Evolutionary conservation across 1,284 basidiomycete genomes (phyloP).

Genomic region (Schizophyllum commune): DNA sequence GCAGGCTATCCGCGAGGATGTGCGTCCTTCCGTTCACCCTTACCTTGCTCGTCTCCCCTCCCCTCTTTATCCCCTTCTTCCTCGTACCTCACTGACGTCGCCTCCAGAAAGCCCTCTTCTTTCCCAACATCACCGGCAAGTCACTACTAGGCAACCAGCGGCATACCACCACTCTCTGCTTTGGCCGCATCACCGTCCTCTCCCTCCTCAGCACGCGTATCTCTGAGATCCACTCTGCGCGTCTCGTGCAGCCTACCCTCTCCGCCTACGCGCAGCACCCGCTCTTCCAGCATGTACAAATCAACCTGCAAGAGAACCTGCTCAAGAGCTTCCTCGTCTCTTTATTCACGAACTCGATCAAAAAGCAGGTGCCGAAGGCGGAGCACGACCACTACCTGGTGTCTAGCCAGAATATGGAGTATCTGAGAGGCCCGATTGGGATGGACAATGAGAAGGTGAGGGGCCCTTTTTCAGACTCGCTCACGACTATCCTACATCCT

Average conservation of each 20-base stretch:
- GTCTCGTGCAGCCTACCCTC: slow-evolving; percentile 64
- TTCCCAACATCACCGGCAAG: slow-evolving; percentile 83
- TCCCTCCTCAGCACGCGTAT: slow-evolving; percentile 78
- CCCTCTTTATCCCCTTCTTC: not conserved
- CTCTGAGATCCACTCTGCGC: slow-evolving; percentile 83
- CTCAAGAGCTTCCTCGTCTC: slow-evolving; percentile 87
- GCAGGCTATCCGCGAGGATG: slow-evolving; percentile 84
- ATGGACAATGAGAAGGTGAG: slow-evolving; percentile 82
- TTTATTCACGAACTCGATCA: slow-evolving; percentile 73
- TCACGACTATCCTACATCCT: no score
- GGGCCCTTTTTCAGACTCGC: no score
- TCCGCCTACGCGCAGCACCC: slow-evolving; percentile 54
- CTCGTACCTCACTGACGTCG: not conserved
- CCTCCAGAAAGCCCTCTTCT: slow-evolving; percentile 77
- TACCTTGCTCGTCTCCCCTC: not conserved
- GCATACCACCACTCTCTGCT: slow-evolving; percentile 76
- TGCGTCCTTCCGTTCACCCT: slow-evolving; percentile 33
- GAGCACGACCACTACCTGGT: slow-evolving; percentile 78
- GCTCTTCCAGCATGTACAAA: slow-evolving; percentile 77
- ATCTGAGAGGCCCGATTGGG: slow-evolving; percentile 73
- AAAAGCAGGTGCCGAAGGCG: slow-evolving; percentile 53
- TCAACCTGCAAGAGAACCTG: slow-evolving; percentile 79
- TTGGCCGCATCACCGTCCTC: slow-evolving; percentile 73
- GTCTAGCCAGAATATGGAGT: slow-evolving; percentile 75
- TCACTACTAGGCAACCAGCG: slow-evolving; percentile 47